These are phyloP conservation scores for Trichoderma arundinaceum DNA, from an alignment of 2,329 filamentous ascomycete genomes.

Conservation along the genomic window DNA sequence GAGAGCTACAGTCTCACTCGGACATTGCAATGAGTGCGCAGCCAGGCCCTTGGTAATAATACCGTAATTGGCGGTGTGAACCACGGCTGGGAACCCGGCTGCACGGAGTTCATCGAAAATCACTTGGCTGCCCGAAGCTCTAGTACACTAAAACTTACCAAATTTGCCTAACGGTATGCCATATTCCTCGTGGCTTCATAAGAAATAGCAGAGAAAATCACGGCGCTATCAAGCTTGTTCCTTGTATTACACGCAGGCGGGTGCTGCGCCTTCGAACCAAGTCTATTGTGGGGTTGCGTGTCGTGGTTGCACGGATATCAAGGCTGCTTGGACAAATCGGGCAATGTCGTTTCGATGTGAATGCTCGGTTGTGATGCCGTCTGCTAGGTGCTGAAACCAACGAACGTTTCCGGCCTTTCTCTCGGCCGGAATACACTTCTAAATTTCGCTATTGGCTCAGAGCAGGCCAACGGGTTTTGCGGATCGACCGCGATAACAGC, in stretches of 20 bases:
- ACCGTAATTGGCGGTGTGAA: slow-evolving; percentile 10
- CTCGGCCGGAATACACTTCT: slow-evolving; percentile 28
- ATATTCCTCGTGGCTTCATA: neutral
- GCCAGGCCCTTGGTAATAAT: neutral
- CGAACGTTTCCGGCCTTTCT: slow-evolving; percentile 29
- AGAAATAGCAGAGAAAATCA: neutral
- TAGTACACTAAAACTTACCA: neutral
- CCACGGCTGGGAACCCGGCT: neutral
- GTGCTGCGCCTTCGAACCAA: neutral
- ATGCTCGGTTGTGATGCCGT: slow-evolving; percentile 16
- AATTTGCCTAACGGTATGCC: neutral
- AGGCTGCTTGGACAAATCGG: slow-evolving; percentile 8
- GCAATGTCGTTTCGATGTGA: slow-evolving; percentile 9
- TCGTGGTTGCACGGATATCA: neutral
- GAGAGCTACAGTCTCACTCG: neutral
- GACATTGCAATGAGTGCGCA: neutral
- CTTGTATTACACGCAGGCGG: neutral
- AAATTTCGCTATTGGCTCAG: neutral
- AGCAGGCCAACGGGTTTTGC: neutral
- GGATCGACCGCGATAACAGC: slow-evolving; percentile 2
- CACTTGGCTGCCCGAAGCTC: neutral
- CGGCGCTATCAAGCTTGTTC: neutral
- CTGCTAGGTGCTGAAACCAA: slow-evolving; percentile 14
- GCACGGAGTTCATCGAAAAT: neutral
- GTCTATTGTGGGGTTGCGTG: neutral